Evolutionary conservation across 441 rosid genomes (phyloP), one percentile per base, ranked within the genome.

Genomic region (Pelargonium fulgidum): DNA sequence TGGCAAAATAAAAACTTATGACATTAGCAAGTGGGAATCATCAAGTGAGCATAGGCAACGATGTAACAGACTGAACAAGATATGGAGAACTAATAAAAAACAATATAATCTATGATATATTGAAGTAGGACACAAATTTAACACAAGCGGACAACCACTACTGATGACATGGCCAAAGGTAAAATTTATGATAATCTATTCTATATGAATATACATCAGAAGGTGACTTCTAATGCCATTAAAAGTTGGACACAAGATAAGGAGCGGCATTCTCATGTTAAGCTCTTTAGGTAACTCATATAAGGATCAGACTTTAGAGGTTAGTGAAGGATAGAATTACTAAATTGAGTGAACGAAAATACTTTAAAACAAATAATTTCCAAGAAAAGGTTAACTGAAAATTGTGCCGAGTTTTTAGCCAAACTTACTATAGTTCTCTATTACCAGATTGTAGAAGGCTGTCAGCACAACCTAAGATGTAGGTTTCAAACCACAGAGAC

Each of bases 1-100:
- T 17, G 63, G 59, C 62, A 70, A 16, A 61, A 65, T 16, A 24
- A 36, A 73, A 74, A 74, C 12, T 41, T 58, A 62, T 33, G 62
- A 76, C 54, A 79, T 72, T 59, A 67, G 68, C 61, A 70, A 70
- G 17, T 8, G 62, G 67, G 26, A 70, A 52, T 20, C 9, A 62
- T 68, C 48, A 63, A 33, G 52, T 14, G 3, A 62, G 5, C 16
- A n/a, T 54, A 10, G 20, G 68, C 14, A 63, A 29, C 13, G 19
- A 63, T 33, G 17, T 63, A 63, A 33, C 66, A 39, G 67, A 24
- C 11, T 24, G 24, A 54, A 9, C 68, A 65, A 75, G 69, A 73
- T 68, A 41, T 41, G 45, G 45, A 41, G 12, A 41, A 41, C 45
- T 41, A 41, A 41, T 41, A 8, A 7, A 41, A 41, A 41, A 41